phyloP scores from a whole-genome alignment of 371 early-diverging fungal species.

The Syncephalastrum sp. region DNA sequence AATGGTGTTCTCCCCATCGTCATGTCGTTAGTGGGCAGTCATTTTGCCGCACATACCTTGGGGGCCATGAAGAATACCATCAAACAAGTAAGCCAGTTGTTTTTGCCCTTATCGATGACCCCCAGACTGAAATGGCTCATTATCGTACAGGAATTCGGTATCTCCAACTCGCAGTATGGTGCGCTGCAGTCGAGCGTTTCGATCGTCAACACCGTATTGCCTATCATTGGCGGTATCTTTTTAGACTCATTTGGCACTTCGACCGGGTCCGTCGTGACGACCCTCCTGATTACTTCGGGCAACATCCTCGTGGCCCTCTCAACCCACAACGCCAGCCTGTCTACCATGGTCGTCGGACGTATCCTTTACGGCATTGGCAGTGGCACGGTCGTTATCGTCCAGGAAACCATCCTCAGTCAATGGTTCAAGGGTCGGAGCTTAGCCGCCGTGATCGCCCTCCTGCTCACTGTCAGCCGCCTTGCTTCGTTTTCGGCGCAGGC shows the following conservation, averaged over 20 bases:
- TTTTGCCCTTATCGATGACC: no score
- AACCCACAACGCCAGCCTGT: conserved; percentile 48
- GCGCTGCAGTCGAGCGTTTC: conserved; percentile 69
- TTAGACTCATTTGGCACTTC: conserved; percentile 71
- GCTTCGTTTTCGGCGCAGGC: conserved; percentile 67
- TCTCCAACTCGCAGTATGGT: conserved; percentile 71
- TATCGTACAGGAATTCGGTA: conserved; percentile 56
- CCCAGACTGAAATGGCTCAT: no score
- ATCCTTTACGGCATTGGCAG: conserved; percentile 72
- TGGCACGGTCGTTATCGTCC: conserved; percentile 68
- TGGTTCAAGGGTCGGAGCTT: conserved; percentile 72
- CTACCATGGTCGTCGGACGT: conserved; percentile 66
- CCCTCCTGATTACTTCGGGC: conserved; percentile 59
- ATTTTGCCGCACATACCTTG: conserved; percentile 73
- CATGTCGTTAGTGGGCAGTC: conserved; percentile 59
- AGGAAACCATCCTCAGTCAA: conserved; percentile 71
- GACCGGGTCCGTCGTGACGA: conserved; percentile 65
- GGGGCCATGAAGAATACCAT: conserved; percentile 68
- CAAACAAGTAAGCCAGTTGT: conserved; percentile 50
- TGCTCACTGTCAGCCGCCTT: conserved; percentile 66
- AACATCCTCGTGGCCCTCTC: conserved; percentile 64
- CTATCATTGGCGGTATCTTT: conserved; percentile 71
- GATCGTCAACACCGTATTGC: conserved; percentile 70
- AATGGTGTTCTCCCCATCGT: neutral
- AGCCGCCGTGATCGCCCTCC: conserved; percentile 61